Percentiles rank a stretch among this genome's conserved stretches.
Evolutionary conservation across 2,329 filamentous ascomycete species (phyloP).

Genomic region (Calonectria pseudoturangicola): DNA sequence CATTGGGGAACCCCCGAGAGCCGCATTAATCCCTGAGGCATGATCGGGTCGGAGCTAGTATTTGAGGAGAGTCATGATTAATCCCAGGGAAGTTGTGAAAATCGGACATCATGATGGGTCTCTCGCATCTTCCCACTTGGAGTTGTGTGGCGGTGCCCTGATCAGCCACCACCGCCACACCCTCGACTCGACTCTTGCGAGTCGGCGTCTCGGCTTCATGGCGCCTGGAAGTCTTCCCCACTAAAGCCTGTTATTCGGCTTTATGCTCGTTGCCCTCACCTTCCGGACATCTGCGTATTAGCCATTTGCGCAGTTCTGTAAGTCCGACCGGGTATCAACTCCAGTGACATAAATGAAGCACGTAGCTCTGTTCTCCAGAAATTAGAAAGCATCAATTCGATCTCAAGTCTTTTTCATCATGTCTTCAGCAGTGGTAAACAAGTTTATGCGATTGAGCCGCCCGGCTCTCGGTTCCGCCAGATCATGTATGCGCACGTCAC

Average conservation of each 20-base stretch:
- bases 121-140: neutral
- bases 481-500: neutral
- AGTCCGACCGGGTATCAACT: constrained; percentile 15
- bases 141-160: constrained; percentile 1
- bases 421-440: constrained; percentile 39
- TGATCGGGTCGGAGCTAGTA: neutral
- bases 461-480: constrained; percentile 32
- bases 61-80: neutral
- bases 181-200: neutral
- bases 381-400: neutral
- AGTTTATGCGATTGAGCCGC: constrained; percentile 40
- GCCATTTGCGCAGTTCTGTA: constrained; percentile 27
- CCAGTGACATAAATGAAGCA: constrained; percentile 39
- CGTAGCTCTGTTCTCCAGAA: constrained; percentile 9
- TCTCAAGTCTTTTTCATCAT: constrained; percentile 29
- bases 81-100: neutral
- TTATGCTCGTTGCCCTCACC: constrained; percentile 9
- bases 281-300: constrained; percentile 12
- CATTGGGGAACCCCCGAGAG: neutral
- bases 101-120: constrained; percentile 25
- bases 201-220: constrained; percentile 13
- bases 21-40: neutral
- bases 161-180: constrained; percentile 11
- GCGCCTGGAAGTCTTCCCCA: constrained; percentile 9
- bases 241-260: constrained; percentile 12